phyloP scores from a whole-genome alignment of 2,329 filamentous ascomycete genomes.

The Grosmannia serpens region DNA sequence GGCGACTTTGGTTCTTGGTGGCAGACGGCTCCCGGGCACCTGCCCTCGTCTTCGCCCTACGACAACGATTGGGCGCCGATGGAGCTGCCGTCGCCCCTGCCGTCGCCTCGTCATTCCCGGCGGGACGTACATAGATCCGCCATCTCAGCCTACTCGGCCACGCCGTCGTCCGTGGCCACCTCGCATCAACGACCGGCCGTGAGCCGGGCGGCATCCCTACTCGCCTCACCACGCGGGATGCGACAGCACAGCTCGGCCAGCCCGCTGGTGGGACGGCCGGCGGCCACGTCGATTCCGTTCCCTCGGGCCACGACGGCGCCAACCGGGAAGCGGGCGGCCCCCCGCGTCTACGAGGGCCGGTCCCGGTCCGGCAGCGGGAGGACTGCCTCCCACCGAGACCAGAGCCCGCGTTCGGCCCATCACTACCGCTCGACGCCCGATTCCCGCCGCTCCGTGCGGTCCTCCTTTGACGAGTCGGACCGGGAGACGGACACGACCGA shows the following conservation, averaged over 20 bases:
- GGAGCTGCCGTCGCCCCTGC: conserved; percentile 14
- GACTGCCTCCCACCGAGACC: conserved; percentile 16
- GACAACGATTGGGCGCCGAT: conserved; percentile 19
- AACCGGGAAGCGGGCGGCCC: conserved; percentile 3
- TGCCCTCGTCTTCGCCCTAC: conserved; percentile 11
- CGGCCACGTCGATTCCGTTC: conserved; percentile 8
- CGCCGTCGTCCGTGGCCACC: conserved; percentile 5
- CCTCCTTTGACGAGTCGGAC: conserved; percentile 26
- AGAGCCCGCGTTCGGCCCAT: conserved; percentile 24
- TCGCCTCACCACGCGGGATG: conserved; percentile 16
- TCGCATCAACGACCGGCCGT: conserved; percentile 9
- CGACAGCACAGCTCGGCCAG: conserved; percentile 19
- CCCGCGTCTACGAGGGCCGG: conserved; percentile 15
- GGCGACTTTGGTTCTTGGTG: conserved; percentile 15
- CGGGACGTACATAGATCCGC: conserved; percentile 16
- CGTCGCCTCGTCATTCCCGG: conserved; percentile 19
- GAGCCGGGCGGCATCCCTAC: conserved; percentile 10
- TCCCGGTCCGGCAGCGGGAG: conserved; percentile 19
- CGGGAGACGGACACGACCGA: conserved; percentile 25
- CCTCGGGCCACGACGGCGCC: conserved; percentile 9
- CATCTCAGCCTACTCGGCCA: conserved; percentile 12
- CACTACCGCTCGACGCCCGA: conserved; percentile 25
- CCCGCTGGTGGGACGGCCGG: conserved; percentile 16
- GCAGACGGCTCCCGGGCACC: conserved; percentile 14
- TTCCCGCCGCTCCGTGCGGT: conserved; percentile 23